Evolutionary conservation across 2,329 filamentous ascomycete genomes (phyloP).

Genomic region (Cladophialophora yegresii): DNA sequence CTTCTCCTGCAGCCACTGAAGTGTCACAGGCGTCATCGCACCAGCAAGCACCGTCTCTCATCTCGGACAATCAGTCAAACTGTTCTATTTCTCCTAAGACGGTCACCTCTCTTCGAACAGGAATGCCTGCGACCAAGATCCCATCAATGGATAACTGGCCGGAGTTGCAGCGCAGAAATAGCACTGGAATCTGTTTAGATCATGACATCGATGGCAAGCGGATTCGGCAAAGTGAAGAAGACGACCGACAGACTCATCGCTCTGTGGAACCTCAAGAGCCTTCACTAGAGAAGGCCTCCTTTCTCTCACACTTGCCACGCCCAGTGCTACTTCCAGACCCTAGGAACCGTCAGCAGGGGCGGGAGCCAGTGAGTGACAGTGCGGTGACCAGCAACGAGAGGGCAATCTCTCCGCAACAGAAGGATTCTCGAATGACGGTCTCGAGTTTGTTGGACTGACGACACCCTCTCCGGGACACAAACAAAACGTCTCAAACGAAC

Average conservation of each 20-base stretch:
- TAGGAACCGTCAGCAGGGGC: neutral
- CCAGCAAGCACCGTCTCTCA: slow-evolving; percentile 66
- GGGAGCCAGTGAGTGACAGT: neutral
- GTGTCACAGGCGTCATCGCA: slow-evolving; percentile 59
- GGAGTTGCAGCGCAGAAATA: slow-evolving; percentile 10
- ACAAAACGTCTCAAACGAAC: neutral
- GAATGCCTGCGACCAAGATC: slow-evolving; percentile 46
- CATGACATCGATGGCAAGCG: neutral
- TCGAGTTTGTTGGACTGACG: slow-evolving; percentile 27
- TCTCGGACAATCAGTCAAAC: slow-evolving; percentile 68
- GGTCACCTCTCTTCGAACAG: slow-evolving; percentile 46
- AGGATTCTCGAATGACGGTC: slow-evolving; percentile 30
- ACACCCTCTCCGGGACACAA: neutral
- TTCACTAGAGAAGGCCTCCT: neutral
- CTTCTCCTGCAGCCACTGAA: slow-evolving; percentile 66
- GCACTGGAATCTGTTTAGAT: slow-evolving; percentile 7
- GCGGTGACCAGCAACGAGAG: neutral
- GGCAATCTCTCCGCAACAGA: slow-evolving; percentile 6
- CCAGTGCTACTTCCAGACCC: neutral
- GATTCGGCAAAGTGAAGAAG: neutral
- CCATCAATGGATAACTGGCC: slow-evolving; percentile 21
- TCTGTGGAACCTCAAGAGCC: neutral
- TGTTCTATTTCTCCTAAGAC: slow-evolving; percentile 61
- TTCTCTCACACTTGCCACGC: neutral
- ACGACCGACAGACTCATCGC: neutral